Evolutionary conservation across 192 early-diverging fungal genomes (phyloP), one percentile per base, ranked within the genome.

Genomic region (Spizellomyces punctatus): DNA sequence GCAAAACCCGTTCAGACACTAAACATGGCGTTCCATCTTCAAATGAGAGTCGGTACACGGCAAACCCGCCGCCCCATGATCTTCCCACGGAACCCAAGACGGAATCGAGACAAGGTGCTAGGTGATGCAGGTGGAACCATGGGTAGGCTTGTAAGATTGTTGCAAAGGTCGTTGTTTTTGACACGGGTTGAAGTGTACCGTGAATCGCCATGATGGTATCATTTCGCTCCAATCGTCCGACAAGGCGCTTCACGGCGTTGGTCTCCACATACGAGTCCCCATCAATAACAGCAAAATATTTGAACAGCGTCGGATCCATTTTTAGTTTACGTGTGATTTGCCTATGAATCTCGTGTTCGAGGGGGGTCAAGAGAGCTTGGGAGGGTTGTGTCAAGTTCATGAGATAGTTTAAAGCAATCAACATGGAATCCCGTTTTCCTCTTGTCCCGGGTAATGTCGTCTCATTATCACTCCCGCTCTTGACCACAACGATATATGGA

Each of bases 101-200:
- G 8, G 65, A 67, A 41, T 67, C 65, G n/a, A 67, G 46, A n/a
- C 48, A 46, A 36, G 65, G 65, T n/a, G 65, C 65, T 10, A 67
- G 50, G 41, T 67, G 65, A 41, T 67, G 65, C 8, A 36, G 12
- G 49, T 67, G 65, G 27, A 19, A 67, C 65, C 65, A 67, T 10
- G 65, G 65, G 27, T 67, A 67, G 16, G 12, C 17, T 47, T 67
- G 65, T 47, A 67, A 10, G 5, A 67, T 10, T 2, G 65, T 55
- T 10, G 48, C 46, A 55, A 67, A 67, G 0, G 65, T 55, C 10
- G 50, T 67, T 8, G n/a, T 10, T 17, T 17, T 64, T 36, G 16
- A 16, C 0, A 47, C 47, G 8, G 65, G 65, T 12, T 12, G 17
- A 1, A 67, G 27, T 12, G 0, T 10, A 36, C 65, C 65, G 41